Base-by-base conservation (phyloP, 192 early-diverging fungal species). In the Rhizophagus clarus region DNA sequence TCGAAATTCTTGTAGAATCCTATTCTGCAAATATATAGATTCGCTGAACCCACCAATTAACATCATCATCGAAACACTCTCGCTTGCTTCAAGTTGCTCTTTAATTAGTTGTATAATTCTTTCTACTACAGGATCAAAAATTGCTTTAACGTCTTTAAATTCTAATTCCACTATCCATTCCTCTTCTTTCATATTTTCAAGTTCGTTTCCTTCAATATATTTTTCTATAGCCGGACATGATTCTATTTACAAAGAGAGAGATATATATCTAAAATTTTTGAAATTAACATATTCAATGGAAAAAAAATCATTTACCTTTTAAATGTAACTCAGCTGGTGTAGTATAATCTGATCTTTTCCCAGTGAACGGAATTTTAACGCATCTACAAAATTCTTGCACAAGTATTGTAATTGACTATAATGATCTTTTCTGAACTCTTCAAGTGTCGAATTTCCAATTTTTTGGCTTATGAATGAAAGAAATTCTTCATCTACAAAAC, bases 121-220 rank as follows among this genome's bases (percentile, higher is more conserved):
- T 34, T 85, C 79, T 40, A 90, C 78, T 17, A 90, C 87, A 22
- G 89, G 89, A 51, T 88, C 87, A 85, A 90, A 90, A 26, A 90
- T 88, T 61, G 87, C 82, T 47, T 81, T 82, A 32, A 84, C 86
- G 72, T 88, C 76, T 15, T 90, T 86, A 73, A 29, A 73, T 61
- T 81, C 77, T 1, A 85, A 84, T 12, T 83, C 83, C 9, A 90
- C 67, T 17, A 82, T 82, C 24, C 88, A 76, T 3, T 80, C 78
- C 24, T 84, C 87, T 37, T 85, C 83, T 72, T 87, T 84, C 22
- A 87, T 64, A n/a, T 84, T 83, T 45, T 47, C 72, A 34, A 22
- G 11, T 31, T 24, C 22, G 3, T 24, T 14, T 34, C 45, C 47
- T 4, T 11, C 47, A 9, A 51, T 20, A 60, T 73, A 73, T 24